phyloP scores from a whole-genome alignment of 306 rosid genomes.

The Rosa chinensis region DNA sequence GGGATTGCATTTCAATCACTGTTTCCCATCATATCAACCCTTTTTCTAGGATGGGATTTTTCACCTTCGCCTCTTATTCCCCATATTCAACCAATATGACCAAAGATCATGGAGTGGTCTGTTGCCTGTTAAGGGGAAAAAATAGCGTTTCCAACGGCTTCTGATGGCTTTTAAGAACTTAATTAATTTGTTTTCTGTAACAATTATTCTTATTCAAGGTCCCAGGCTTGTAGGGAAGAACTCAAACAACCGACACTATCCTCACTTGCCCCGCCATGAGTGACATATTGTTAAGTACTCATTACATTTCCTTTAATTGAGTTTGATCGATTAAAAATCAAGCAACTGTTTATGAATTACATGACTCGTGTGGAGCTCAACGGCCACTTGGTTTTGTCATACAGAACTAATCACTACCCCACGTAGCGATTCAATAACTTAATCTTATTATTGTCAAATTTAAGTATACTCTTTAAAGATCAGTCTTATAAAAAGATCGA shows the following conservation, averaged over 20 bases:
- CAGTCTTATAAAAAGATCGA: no score
- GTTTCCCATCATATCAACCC: constrained; percentile 15
- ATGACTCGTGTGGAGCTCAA: background rate
- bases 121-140: constrained; percentile 36
- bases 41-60: constrained; percentile 43
- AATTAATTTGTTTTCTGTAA: background rate
- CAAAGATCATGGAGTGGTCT: constrained; percentile 21
- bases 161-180: constrained; percentile 26
- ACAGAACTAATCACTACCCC: background rate
- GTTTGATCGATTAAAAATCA: background rate
- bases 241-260: constrained; percentile 57
- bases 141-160: constrained; percentile 35
- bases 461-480: background rate
- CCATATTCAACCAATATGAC: constrained; percentile 29
- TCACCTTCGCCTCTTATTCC: constrained; percentile 32
- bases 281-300: constrained; percentile 25
- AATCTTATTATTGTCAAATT: background rate
- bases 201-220: constrained; percentile 33
- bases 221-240: constrained; percentile 41
- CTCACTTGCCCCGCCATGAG: constrained; percentile 33
- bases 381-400: background rate
- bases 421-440: no score
- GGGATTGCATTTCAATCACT: constrained; percentile 37
- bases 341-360: background rate
- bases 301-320: background rate